These are phyloP conservation scores for Alternaria arborescens DNA, from an alignment of 2,329 filamentous ascomycete genomes.

Conservation along the genomic window DNA sequence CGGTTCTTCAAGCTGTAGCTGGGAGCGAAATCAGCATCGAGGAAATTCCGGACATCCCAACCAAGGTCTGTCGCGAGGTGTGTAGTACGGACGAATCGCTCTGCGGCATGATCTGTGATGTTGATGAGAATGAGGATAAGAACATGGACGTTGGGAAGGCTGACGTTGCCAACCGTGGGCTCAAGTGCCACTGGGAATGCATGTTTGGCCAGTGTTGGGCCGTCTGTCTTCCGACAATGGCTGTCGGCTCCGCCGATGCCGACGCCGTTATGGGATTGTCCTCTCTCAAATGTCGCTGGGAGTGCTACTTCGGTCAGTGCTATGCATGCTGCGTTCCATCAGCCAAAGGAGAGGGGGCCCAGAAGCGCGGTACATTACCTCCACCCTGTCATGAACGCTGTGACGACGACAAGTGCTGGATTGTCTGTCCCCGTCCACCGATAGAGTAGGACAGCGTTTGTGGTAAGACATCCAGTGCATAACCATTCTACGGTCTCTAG, in stretches of 20 bases:
- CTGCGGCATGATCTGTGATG: neutral
- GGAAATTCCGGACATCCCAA: neutral
- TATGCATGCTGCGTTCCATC: constrained; percentile 1
- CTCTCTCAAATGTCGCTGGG: neutral
- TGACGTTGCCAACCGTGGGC: neutral
- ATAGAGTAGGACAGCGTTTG: neutral
- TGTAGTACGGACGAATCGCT: neutral
- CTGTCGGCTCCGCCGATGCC: neutral
- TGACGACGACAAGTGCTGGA: neutral
- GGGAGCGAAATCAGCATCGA: neutral
- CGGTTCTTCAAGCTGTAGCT: neutral
- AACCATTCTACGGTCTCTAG: neutral
- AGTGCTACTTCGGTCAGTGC: constrained; percentile 3
- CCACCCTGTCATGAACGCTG: neutral
- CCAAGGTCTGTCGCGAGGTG: constrained; percentile 6
- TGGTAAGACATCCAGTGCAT: neutral
- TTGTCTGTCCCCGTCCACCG: neutral
- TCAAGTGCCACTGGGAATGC: constrained; percentile 1
- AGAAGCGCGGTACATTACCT: neutral
- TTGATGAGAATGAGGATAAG: neutral
- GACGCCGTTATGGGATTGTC: neutral
- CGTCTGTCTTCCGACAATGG: neutral
- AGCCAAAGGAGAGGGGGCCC: neutral
- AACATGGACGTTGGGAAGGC: neutral
- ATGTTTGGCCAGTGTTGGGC: constrained; percentile 3